These are phyloP conservation scores for Piromyces sp. DNA, from an alignment of 192 early-diverging fungal genomes.

Conservation along the genomic window DNA sequence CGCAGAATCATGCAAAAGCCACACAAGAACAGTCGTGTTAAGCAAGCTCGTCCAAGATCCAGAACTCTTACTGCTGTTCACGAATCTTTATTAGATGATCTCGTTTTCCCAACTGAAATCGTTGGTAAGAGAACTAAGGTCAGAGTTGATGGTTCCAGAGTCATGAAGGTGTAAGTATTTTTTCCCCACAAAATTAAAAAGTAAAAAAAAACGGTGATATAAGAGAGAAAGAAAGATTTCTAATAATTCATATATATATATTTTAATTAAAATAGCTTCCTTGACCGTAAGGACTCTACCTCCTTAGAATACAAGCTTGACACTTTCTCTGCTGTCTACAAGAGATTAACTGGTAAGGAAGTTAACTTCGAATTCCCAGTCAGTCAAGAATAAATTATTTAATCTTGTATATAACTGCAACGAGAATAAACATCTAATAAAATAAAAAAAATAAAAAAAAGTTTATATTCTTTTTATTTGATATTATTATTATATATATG, in stretches of 20 bases:
- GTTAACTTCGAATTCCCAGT: conserved; percentile 88
- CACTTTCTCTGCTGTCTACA: conserved; percentile 91
- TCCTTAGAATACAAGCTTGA: conserved; percentile 96
- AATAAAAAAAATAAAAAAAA: neutral
- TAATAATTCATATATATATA: neutral
- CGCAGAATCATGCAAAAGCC: conserved; percentile 92
- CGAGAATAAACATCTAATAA: neutral
- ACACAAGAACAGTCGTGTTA: conserved; percentile 66
- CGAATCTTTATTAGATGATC: conserved; percentile 90
- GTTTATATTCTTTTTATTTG: too few relatives aligned
- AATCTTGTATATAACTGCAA: neutral
- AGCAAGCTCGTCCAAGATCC: conserved; percentile 86
- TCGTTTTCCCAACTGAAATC: conserved; percentile 98
- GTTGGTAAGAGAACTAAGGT: conserved; percentile 96
- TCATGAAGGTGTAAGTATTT: conserved; percentile 72
- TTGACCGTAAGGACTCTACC: conserved; percentile 96
- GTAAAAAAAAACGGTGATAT: too few relatives aligned
- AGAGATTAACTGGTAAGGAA: conserved; percentile 91
- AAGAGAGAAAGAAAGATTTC: too few relatives aligned
- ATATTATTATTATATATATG: too few relatives aligned
- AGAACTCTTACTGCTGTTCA: conserved; percentile 92
- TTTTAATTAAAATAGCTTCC: conserved; percentile 31
- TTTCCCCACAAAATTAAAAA: too few relatives aligned
- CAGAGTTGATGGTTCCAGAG: conserved; percentile 80
- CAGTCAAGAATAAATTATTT: neutral